Evolutionary conservation across 129 eudicot genomes (phyloP).

Genomic region (Deinandra increscens): DNA sequence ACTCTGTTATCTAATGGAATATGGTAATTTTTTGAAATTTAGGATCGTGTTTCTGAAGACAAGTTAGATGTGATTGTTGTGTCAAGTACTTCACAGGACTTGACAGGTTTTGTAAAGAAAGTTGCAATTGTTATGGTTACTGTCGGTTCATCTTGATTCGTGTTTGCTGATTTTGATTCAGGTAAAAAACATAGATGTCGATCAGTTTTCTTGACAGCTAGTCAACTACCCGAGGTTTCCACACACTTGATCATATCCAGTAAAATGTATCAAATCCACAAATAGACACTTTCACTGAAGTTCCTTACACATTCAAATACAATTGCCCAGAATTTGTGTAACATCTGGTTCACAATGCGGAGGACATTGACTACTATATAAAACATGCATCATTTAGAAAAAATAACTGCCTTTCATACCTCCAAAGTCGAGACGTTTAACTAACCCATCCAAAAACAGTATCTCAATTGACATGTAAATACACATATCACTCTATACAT

Average conservation of each 20-base stretch:
- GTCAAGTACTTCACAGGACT: too few relatives aligned
- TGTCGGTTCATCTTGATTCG: background rate
- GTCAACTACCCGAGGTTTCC: background rate
- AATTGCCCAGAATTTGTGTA: background rate
- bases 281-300: background rate
- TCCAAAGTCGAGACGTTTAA: background rate
- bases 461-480: background rate
- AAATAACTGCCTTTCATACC: background rate
- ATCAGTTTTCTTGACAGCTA: background rate
- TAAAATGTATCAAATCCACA: background rate
- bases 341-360: background rate
- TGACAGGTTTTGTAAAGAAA: too few relatives aligned
- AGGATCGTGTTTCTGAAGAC: too few relatives aligned
- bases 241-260: background rate
- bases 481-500: background rate
- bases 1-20: too few relatives aligned
- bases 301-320: background rate
- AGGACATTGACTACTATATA: background rate
- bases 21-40: too few relatives aligned
- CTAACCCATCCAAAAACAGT: background rate
- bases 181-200: background rate
- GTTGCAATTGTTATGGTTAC: too few relatives aligned
- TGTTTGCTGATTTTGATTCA: background rate
- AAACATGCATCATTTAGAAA: background rate
- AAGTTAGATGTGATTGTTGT: background rate